Conservation (phyloP, 2,329 filamentous ascomycete genomes). For the Venturia effusa region DNA sequence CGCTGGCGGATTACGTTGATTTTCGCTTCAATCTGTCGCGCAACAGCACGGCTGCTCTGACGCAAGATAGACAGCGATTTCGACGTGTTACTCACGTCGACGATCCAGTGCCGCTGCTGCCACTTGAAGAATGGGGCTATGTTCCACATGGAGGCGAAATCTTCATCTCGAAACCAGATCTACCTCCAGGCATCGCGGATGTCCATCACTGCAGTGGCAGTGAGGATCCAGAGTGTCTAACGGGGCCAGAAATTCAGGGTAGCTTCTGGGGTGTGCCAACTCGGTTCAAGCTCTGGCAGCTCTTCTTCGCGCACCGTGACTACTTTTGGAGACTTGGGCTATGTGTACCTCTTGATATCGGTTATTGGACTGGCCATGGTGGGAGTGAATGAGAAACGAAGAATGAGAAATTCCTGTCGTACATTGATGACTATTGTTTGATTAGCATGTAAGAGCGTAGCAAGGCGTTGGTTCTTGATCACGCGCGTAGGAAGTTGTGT, state of each 20-base stretch:
- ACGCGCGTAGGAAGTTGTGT: not conserved
- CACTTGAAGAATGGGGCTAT: constrained; percentile 81
- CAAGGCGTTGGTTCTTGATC: not conserved
- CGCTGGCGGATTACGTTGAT: constrained; percentile 44
- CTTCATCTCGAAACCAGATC: constrained; percentile 61
- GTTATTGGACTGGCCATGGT: not conserved
- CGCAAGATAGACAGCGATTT: constrained; percentile 34
- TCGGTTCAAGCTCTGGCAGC: constrained; percentile 73
- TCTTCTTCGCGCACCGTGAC: constrained; percentile 88
- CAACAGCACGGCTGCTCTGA: constrained; percentile 14
- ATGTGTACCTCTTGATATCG: constrained; percentile 52
- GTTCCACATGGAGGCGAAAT: constrained; percentile 77
- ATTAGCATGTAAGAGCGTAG: not conserved
- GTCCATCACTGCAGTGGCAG: constrained; percentile 62
- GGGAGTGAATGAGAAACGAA: not conserved
- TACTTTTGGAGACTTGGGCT: constrained; percentile 93
- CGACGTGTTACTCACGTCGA: constrained; percentile 74
- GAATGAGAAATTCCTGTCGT: not conserved
- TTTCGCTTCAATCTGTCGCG: constrained; percentile 32
- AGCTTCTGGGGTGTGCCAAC: constrained; percentile 30
- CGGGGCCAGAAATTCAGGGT: constrained; percentile 29
- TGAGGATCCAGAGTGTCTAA: constrained; percentile 61
- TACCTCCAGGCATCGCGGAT: constrained; percentile 60
- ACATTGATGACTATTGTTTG: not conserved
- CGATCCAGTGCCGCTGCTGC: constrained; percentile 83